phyloP scores from a whole-genome alignment of 2,329 filamentous ascomycete genomes.

The Laburnicola sp. region DNA sequence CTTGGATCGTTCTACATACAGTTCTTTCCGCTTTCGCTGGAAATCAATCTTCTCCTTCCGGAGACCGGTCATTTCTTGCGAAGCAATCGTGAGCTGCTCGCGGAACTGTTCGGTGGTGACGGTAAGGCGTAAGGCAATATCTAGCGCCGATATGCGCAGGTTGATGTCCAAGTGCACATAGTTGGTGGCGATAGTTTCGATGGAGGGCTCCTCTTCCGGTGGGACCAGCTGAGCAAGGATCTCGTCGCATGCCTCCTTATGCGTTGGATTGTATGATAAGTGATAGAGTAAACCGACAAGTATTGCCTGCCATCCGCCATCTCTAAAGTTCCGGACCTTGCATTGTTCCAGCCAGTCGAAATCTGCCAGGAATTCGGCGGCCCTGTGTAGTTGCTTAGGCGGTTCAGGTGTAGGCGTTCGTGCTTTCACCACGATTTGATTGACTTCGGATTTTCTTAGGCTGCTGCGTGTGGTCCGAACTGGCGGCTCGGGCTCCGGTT shows the following conservation, averaged over 20 bases:
- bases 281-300: constrained; percentile 85
- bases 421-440: constrained; percentile 50
- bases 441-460: constrained; percentile 77
- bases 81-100: constrained; percentile 87
- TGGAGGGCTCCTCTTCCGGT: constrained; percentile 71
- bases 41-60: constrained; percentile 95
- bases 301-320: constrained; percentile 90
- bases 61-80: constrained; percentile 89
- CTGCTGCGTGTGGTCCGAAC: constrained; percentile 83
- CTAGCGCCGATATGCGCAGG: constrained; percentile 74
- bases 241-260: constrained; percentile 73
- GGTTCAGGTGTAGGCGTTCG: constrained; percentile 45
- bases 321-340: constrained; percentile 78
- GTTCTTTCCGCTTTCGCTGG: constrained; percentile 73
- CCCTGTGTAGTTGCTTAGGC: constrained; percentile 59
- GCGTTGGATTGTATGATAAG: constrained; percentile 73
- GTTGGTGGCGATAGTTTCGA: constrained; percentile 70
- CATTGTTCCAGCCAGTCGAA: constrained; percentile 87
- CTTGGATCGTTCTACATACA: constrained; percentile 48
- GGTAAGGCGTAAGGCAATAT: constrained; percentile 84
- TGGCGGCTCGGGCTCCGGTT: constrained; percentile 69
- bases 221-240: constrained; percentile 82
- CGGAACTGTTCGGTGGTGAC: constrained; percentile 84
- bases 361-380: constrained; percentile 72
- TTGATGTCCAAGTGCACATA: constrained; percentile 83